A percentile compares a stretch with the other conserved stretches of the same genome.
phyloP scores from a whole-genome alignment of 768 basidiomycete species.

The Tylopilus plumbeoviolaceoides region DNA sequence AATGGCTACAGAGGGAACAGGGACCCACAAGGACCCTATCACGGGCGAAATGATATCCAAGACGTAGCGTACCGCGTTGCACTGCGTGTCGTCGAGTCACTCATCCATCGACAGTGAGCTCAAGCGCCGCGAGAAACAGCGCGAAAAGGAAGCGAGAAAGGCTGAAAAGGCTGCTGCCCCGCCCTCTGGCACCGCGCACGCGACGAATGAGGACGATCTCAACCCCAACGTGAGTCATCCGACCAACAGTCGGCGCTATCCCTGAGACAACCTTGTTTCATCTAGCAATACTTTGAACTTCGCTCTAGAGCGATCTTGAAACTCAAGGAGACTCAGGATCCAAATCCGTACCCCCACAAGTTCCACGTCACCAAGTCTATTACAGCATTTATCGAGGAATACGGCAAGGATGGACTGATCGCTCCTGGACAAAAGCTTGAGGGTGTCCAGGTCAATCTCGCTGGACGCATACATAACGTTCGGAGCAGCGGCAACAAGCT shows the following conservation, averaged over 20 bases:
- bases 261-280: background rate
- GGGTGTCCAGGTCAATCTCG: conserved; percentile 56
- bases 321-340: conserved; percentile 77
- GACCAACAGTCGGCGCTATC: background rate
- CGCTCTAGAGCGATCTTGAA: conserved; percentile 85
- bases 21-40: conserved; percentile 66
- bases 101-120: conserved; percentile 64
- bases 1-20: conserved; percentile 38
- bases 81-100: conserved; percentile 4
- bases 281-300: conserved; percentile 94
- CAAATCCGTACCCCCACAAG: conserved; percentile 99
- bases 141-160: conserved; percentile 70
- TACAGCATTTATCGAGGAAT: conserved; percentile 65
- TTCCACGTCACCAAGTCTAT: conserved; percentile 85
- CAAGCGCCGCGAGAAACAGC: conserved; percentile 88
- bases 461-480: conserved; percentile 91
- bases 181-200: conserved; percentile 34
- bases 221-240: conserved; percentile 75
- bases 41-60: conserved; percentile 98
- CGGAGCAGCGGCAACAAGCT: conserved; percentile 80
- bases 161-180: conserved; percentile 59
- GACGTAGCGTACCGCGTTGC: conserved; percentile 52
- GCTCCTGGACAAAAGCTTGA: conserved; percentile 62
- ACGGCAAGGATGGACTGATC: conserved; percentile 71
- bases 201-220: conserved; percentile 72